Base-by-base conservation (phyloP, 805 yeast species). In the Diddensiella caesifluorescens region DNA sequence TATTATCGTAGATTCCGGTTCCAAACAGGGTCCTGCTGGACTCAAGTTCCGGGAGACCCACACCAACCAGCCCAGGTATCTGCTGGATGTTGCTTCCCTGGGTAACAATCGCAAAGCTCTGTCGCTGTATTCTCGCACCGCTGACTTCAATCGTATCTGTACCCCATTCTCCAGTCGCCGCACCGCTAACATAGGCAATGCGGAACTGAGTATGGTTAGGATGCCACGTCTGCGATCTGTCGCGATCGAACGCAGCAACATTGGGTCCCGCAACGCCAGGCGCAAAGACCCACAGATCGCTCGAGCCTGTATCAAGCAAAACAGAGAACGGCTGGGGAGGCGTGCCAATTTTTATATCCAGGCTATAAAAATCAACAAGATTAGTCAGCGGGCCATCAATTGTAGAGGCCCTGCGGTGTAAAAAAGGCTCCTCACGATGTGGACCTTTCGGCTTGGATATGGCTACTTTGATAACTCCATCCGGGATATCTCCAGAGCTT, bases 71-170 rank as follows among this genome's bases (percentile, higher is more conserved):
- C 15, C 48, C 51, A 4, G 48, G 54, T 12, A 63, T 59, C 43
- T 94, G 92, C 44, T 72, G 63, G 5, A 75, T 60, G 4, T 89
- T 77, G 47, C 77, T 74, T 1, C 86, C 74, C 26, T 59, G 58
- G 54, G 79, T 77, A 2, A 84, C 92, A 18, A 87, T 77, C 1
- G 94, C 96, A 60, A 89, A 74, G 4, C 86, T 75, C 25, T 83
- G 65, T 42, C 67, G 64, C 0, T 65, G 47, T 9, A 47, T 27
- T 21, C 33, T 33, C 4, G 42, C 42, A 2, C 43, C 46, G 10
- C 30, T 29, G 18, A 44, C 29, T 4, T 22, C 22, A 5, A 47
- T 46, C 3, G 21, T 22, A 18, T 47, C 51, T 2, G 45, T 45
- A 12, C 47, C 49, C 49, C 49, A 48, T 7, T 21, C 28, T 21